Evolutionary conservation across 352 stramenopile species (phyloP), one percentile per base, ranked within the genome.

Genomic region (Globisporangium iwayamae): DNA sequence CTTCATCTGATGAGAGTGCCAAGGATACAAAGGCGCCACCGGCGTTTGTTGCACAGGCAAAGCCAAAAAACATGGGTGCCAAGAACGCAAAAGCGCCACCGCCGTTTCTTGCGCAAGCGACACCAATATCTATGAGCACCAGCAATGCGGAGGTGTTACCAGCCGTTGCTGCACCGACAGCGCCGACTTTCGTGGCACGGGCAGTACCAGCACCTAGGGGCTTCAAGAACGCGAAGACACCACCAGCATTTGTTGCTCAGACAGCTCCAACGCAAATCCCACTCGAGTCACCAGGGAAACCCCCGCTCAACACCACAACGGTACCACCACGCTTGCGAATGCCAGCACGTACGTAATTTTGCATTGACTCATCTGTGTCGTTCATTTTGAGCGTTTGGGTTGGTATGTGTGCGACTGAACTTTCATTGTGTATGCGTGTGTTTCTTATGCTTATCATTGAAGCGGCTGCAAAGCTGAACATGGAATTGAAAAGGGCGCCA

Each of bases 241-340:
- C 41, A 22, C 41, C 11, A 14, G 43, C 20, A 10, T 67, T 63
- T 20, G 34, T 50, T 41, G 34, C 34, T 16, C 32, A 63, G 38
- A 16, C 46, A 39, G 4, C 46, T 3, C 61, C 61, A 7, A 66
- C 52, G 13, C 62, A 22, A 39, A 67, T 67, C 36, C 62, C 62
- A 16, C 34, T 63, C 22, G 62, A 67, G n/a, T 67, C 62, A 3
- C 54, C 54, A 16, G 53, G 45, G 54, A 62, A 67, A 9, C 55
- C 46, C 20, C 13, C 10, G 13, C n/a, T 62, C 8, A 39, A 3
- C 7, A 4, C 20, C 30, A 34, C 6, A 16, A 22, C 54, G 4
- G 32, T 34, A 46, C 18, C 45, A 8, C 25, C 22, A n/a, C 43
- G 39, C 41, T 62, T 57, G 22, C 45, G 22, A 47, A 10, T 22